Evolutionary conservation across 352 stramenopile genomes (phyloP), one percentile per base, ranked within the genome.

Genomic region (Globisporangium solare): DNA sequence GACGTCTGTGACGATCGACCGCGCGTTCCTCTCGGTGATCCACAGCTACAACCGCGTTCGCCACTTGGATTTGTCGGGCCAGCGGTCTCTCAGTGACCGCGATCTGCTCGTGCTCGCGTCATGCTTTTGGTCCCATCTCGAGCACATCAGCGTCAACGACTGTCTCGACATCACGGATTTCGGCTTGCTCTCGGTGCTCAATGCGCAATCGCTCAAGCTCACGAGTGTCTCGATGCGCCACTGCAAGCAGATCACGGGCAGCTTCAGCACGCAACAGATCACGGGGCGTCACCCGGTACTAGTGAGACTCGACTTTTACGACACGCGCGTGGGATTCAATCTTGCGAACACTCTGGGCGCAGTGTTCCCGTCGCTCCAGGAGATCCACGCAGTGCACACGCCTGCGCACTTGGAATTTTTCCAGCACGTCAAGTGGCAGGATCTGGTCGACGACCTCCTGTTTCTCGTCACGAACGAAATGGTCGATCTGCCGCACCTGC

Each of bases 161-260:
- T 94, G 84, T 61, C 63, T 84, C n/a, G 74, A 82, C 47, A 62
- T 94, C 21, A 88, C 84, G 12, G 84, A 94, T 60, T 87, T 92
- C 56, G 82, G 78, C 0, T 47, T 94, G 20, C 70, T 92, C 21
- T 85, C 82, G 10, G 72, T 94, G 37, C 77, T 94, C 42, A 94
- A 94, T 45, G 84, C 84, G 15, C 84, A 90, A 47, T 94, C 84
- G 6, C 70, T 89, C 52, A 71, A 73, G 35, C 68, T 94, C 10
- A 54, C 64, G 7, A 73, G 65, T 13, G 67, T 94, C 31, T 91
- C 82, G 6, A 74, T 90, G 60, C 80, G 78, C 17, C 74, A 88
- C 62, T 92, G 84, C 77, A 92, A 92, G 61, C 64, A 78, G 35
- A 69, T 94, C 47, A 85, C 71, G 2, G 84, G 82, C 20, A 62